A percentile compares a stretch with the other conserved stretches of the same genome.
phyloP scores from a whole-genome alignment of 257 asterid species.

The Ligustrum vulgare region DNA sequence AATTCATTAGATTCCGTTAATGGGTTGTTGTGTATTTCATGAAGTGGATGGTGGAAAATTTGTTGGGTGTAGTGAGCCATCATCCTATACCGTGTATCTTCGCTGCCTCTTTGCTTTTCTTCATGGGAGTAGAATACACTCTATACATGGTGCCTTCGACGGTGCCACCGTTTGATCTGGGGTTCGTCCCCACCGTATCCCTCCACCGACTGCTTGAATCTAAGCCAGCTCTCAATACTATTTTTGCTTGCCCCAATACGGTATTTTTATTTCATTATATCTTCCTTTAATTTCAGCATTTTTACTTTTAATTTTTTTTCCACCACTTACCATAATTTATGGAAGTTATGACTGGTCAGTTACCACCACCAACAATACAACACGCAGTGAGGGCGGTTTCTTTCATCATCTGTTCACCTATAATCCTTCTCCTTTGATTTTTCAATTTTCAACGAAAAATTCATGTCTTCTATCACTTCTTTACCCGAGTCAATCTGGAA shows the following conservation, averaged over 20 bases:
- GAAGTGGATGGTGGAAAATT: conserved; percentile 53
- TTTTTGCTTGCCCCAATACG: conserved; percentile 74
- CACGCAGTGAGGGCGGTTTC: no score
- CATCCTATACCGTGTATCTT: conserved; percentile 66
- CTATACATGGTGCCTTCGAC: conserved; percentile 55
- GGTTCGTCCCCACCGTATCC: conserved; percentile 51
- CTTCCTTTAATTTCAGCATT: no score
- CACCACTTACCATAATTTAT: no score
- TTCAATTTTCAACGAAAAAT: no score
- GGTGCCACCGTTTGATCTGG: conserved; percentile 67
- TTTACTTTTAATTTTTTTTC: no score
- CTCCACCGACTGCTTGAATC: conserved; percentile 58
- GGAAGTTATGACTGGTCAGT: no score
- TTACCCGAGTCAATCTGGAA: no score
- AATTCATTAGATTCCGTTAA: conserved; percentile 1
- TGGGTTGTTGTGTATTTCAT: conserved; percentile 32
- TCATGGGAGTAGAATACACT: conserved; percentile 74
- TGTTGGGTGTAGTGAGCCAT: conserved; percentile 32
- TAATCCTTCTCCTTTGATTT: no score
- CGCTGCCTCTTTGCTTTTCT: conserved; percentile 45
- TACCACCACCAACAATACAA: no score
- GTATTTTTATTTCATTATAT: no score
- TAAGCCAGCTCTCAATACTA: conserved; percentile 56
- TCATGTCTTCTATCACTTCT: no score
- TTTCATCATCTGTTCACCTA: no score